Evolutionary conservation across 305 asterid species (phyloP).

Genomic region (Fraxinus dipetala): DNA sequence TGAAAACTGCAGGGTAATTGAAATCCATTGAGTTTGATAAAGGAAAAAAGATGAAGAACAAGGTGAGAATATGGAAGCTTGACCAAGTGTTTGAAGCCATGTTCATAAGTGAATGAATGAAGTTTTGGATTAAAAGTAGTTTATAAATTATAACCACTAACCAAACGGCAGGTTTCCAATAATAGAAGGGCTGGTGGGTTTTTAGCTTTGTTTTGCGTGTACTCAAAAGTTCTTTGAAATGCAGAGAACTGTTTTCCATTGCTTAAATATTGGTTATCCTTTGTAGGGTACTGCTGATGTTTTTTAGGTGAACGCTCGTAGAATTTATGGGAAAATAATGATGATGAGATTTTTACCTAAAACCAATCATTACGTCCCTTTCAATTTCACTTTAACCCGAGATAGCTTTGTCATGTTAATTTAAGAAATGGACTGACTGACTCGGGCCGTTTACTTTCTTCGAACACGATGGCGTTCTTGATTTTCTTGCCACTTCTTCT

Average conservation of each 20-base stretch:
- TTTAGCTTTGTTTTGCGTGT: constrained; percentile 27
- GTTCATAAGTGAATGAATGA: not conserved
- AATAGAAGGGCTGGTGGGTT: constrained; percentile 16
- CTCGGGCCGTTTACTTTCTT: not conserved
- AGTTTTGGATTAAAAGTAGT: not conserved
- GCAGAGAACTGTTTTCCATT: constrained; percentile 29
- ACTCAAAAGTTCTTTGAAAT: constrained; percentile 39
- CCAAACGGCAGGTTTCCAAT: constrained; percentile 13
- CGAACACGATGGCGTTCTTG: not conserved
- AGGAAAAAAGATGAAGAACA: constrained; percentile 29
- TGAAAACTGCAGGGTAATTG: constrained; percentile 84
- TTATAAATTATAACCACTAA: not conserved
- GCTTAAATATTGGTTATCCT: constrained; percentile 12
- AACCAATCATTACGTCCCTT: not conserved
- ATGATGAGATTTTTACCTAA: not conserved
- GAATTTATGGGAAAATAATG: not conserved
- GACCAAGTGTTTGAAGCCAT: constrained; percentile 31
- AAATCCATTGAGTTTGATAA: constrained; percentile 54
- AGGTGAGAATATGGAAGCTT: constrained; percentile 18
- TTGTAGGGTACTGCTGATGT: not conserved
- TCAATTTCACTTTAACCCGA: not conserved
- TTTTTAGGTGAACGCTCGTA: not conserved
- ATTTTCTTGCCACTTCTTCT: not conserved
- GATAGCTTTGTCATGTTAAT: not conserved
- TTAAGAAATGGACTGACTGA: not conserved